These are phyloP conservation scores for Aureobasidium sp. DNA, from an alignment of 2,329 filamentous ascomycete species.

Conservation along the genomic window DNA sequence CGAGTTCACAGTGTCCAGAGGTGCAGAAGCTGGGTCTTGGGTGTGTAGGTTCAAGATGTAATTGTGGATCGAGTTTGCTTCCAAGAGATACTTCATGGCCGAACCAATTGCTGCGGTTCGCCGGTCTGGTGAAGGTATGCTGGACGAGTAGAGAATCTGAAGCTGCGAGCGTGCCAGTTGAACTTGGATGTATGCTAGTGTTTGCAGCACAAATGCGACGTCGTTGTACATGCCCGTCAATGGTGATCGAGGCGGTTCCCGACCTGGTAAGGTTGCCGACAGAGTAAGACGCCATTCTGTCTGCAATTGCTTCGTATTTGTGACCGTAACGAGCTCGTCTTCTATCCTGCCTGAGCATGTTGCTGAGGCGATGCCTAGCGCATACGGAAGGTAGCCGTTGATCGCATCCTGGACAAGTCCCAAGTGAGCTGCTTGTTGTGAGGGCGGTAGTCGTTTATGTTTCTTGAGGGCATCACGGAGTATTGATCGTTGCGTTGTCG, in stretches of 20 bases:
- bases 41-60: slow-evolving; percentile 44
- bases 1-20: slow-evolving; percentile 34
- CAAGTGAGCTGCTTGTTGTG: slow-evolving; percentile 62
- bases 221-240: slow-evolving; percentile 73
- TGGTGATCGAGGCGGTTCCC: slow-evolving; percentile 57
- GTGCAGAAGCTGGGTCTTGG: slow-evolving; percentile 17
- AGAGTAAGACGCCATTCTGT: slow-evolving; percentile 76
- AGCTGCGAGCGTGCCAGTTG: slow-evolving; percentile 64
- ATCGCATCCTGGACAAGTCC: slow-evolving; percentile 59
- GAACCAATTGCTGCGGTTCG: slow-evolving; percentile 60
- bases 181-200: slow-evolving; percentile 65
- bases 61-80: slow-evolving; percentile 68
- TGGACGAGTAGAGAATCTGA: slow-evolving; percentile 60
- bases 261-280: slow-evolving; percentile 52
- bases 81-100: slow-evolving; percentile 69
- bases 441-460: slow-evolving; percentile 73
- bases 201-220: slow-evolving; percentile 66
- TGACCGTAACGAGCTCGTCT: slow-evolving; percentile 57
- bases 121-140: slow-evolving; percentile 48
- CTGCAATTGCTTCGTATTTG: slow-evolving; percentile 48
- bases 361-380: slow-evolving; percentile 63
- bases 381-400: slow-evolving; percentile 72
- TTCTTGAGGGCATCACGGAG: slow-evolving; percentile 77
- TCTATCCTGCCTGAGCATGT: slow-evolving; percentile 30
- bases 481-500: slow-evolving; percentile 75